Percentiles rank a stretch among this genome's conserved stretches.
Conservation (phyloP, 2,329 filamentous ascomycete species). For the Lachnellula subtilissima region DNA sequence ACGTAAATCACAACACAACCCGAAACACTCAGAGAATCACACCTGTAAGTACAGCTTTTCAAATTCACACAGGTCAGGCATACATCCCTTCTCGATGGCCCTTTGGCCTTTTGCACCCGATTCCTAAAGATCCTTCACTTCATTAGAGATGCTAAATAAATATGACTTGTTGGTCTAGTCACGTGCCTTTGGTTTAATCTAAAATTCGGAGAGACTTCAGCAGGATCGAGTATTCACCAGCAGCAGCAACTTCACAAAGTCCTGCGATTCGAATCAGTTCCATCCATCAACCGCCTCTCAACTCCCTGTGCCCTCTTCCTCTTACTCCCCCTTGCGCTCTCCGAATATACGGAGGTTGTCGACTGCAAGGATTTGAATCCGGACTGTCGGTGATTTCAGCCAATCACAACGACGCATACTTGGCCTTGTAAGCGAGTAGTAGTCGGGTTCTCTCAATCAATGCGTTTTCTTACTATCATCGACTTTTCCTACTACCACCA, state of each 20-base stretch:
- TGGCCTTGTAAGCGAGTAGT: background rate
- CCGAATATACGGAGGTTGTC: background rate
- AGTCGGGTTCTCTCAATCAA: conserved; percentile 1
- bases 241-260: too few species aligned
- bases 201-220: too few species aligned
- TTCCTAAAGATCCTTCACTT: background rate
- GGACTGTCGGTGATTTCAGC: background rate
- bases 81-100: background rate
- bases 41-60: background rate
- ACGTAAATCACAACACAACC: background rate
- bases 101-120: background rate
- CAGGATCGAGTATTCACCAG: too few species aligned
- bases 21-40: background rate
- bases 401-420: conserved; percentile 1
- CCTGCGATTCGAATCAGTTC: too few species aligned
- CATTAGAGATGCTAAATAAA: too few species aligned
- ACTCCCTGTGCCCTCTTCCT: too few species aligned
- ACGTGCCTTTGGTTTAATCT: too few species aligned
- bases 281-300: too few species aligned
- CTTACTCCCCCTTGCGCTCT: background rate
- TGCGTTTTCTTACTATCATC: conserved; percentile 4
- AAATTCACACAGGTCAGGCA: background rate
- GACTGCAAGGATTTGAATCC: background rate
- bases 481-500: conserved; percentile 1
- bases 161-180: too few species aligned